Evolutionary conservation across 2,329 filamentous ascomycete genomes (phyloP), one percentile per base, ranked within the genome.

Genomic region (Capronia americana): DNA sequence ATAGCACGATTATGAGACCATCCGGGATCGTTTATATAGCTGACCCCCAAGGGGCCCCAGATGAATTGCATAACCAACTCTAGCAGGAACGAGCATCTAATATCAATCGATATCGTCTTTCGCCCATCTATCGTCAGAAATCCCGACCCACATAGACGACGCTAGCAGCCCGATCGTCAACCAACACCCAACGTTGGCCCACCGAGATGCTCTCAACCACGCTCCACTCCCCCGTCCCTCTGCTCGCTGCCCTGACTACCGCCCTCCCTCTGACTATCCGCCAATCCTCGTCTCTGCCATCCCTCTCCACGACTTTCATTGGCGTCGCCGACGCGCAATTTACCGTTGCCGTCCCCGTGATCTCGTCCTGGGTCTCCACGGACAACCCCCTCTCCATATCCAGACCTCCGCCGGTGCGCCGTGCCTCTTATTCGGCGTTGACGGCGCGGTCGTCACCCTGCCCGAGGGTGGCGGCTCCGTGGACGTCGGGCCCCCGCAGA

Each of bases 401-500:
- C 55, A 60, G 4, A 63, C 63, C 53, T n/a, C 48, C 10, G 59
- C 63, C 17, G 64, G 63, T 34, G 57, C 17, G 57, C 60, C 63
- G 3, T 70, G 68, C 28, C 61, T 57, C 38, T 70, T 70, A 50
- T 70, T 70, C 56, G 68, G 68, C 30, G 57, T 68, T 23, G 68
- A 70, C 46, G 66, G 68, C 17, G 60, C 63, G 17, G 66, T 70
- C 28, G 48, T 68, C 32, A 48, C 61, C 23, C 54, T 58, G 23
- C 68, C 68, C 4, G 28, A 51, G 10, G 20, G 17, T 1, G 65
- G 61, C 24, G 68, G 66, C 10, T 34, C 64, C n/a, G 61, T 61
- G 23, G 68, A 68, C 46, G 66, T 70, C 30, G 68, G 68, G 4
- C 66, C 68, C 17, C 68, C 66, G 3, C 68, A 70, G 46, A 68